Base-by-base conservation (phyloP, 2,329 filamentous ascomycete species). In the Botrytis aclada region DNA sequence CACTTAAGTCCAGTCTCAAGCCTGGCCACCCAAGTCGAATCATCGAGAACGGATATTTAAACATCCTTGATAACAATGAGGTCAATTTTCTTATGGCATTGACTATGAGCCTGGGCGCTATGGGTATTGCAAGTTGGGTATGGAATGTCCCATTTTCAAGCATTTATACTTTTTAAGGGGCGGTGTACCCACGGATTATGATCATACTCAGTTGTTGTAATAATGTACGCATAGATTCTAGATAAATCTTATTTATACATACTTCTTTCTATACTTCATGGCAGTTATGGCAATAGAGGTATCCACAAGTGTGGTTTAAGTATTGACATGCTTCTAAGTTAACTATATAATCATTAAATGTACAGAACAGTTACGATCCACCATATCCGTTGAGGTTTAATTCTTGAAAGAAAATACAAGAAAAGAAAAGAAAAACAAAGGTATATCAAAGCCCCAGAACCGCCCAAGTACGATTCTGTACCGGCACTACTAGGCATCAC, bases 81-180 rank as follows among this genome's bases (percentile, higher is more conserved):
- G 94, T 99, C 78, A 99, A 99, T 82, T 89, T 98, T 73, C 82
- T 95, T 72, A 98, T 98, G 95, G 95, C 95, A 0, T 86, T 89
- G 22, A 85, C 86, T 7, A 95, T 97, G 88, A 97, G 93, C 80
- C 76, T 94, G 29, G 88, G 91, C 7, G 92, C 90, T 7, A 97
- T 98, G 89, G 84, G 83, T 0, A 82, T 88, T 47, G 89, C 88
- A 43, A 83, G 85, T 62, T 89, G 86, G 87, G 86, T 87, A 74
- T 92, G 89, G 89, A 84, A 82, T 7, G 79, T 90, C 37, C 86
- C 88, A 10, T 79, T 89, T 51, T 72, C 70, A 58, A 72, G 63
- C 70, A 72, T 72, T 51, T 72, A 67, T 47, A 56, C 60, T 14
- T 71, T 56, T 34, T 66, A 37, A 67, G 34, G 64, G 8, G 16